Percentiles rank a stretch among this genome's conserved stretches.
Conservation (phyloP, 805 yeast species). For the Dipodascopsis uninucleata region DNA sequence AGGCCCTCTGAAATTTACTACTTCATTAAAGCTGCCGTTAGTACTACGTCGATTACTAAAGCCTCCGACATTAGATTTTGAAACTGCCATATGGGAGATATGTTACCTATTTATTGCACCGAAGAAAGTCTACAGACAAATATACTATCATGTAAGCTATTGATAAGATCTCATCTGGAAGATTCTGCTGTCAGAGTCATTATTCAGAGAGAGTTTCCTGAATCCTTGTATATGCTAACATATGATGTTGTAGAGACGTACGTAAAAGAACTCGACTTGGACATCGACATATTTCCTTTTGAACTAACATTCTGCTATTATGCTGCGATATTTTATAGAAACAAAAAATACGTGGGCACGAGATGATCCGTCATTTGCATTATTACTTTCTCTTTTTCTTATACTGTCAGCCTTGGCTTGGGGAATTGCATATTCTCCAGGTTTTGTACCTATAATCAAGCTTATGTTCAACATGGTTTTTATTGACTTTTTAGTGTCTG, state of each 20-base stretch:
- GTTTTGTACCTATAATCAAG: slow-evolving; percentile 55
- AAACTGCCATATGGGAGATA: slow-evolving; percentile 91
- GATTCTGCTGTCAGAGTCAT: not conserved
- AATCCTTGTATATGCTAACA: not conserved
- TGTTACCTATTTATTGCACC: slow-evolving; percentile 70
- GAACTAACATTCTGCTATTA: not conserved
- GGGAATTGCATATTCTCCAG: slow-evolving; percentile 79
- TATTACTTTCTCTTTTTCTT: slow-evolving; percentile 63
- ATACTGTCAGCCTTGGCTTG: slow-evolving; percentile 78
- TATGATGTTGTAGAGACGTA: slow-evolving; percentile 22
- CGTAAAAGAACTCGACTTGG: slow-evolving; percentile 2
- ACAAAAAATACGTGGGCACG: slow-evolving; percentile 78
- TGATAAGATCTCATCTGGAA: not conserved
- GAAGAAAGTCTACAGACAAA: slow-evolving; percentile 72
- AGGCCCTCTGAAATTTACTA: too few relatives aligned
- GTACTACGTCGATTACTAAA: slow-evolving; percentile 47
- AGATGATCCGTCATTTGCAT: slow-evolving; percentile 86
- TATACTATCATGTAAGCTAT: slow-evolving; percentile 57
- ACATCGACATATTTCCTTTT: not conserved
- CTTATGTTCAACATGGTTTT: slow-evolving; percentile 78
- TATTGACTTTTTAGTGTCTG: slow-evolving; percentile 73
- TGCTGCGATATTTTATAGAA: slow-evolving; percentile 50
- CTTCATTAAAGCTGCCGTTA: slow-evolving; percentile 18
- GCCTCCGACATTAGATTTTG: slow-evolving; percentile 83
- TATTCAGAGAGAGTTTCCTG: not conserved